phyloP scores from a whole-genome alignment of 1,284 basidiomycete species.

The Pascua sp. region DNA sequence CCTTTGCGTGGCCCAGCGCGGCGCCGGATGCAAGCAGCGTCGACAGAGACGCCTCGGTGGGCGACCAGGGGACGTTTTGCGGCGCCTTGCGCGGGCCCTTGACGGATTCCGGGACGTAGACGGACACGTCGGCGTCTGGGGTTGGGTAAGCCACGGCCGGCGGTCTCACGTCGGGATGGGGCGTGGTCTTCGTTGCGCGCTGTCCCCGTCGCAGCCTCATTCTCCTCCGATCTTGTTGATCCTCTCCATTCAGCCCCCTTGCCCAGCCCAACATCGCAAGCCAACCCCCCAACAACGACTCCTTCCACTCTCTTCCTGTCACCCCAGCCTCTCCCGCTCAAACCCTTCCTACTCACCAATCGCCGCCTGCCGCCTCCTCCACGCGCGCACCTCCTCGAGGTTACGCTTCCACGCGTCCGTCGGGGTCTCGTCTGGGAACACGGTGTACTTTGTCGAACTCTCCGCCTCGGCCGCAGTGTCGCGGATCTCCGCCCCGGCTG shows the following conservation, averaged over 20 bases:
- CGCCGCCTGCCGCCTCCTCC: constrained; percentile 30
- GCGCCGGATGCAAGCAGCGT: constrained; percentile 89
- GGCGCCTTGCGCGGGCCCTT: constrained; percentile 1
- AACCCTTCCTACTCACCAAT: constrained; percentile 34
- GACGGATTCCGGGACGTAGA: constrained; percentile 25
- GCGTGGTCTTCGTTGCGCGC: neutral
- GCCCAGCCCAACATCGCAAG: too few species aligned
- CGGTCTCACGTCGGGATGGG: too few species aligned
- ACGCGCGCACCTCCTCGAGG: constrained; percentile 38
- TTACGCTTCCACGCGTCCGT: constrained; percentile 43
- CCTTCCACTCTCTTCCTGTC: neutral
- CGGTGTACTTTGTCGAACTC: neutral
- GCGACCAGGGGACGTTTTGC: constrained; percentile 16
- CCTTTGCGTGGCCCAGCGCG: constrained; percentile 83
- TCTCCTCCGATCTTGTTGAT: too few species aligned
- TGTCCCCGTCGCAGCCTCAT: neutral
- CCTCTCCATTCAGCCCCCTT: too few species aligned
- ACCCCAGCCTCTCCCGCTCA: neutral
- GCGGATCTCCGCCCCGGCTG: constrained; percentile 5
- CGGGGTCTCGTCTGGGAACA: constrained; percentile 22
- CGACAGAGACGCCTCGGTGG: constrained; percentile 59
- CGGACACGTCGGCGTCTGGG: constrained; percentile 18
- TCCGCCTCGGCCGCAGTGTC: constrained; percentile 5
- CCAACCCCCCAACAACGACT: too few species aligned
- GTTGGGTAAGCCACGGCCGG: neutral